Evolutionary conservation across 345 rosid species (phyloP), one percentile per base, ranked within the genome.

Genomic region (Pistacia vera): DNA sequence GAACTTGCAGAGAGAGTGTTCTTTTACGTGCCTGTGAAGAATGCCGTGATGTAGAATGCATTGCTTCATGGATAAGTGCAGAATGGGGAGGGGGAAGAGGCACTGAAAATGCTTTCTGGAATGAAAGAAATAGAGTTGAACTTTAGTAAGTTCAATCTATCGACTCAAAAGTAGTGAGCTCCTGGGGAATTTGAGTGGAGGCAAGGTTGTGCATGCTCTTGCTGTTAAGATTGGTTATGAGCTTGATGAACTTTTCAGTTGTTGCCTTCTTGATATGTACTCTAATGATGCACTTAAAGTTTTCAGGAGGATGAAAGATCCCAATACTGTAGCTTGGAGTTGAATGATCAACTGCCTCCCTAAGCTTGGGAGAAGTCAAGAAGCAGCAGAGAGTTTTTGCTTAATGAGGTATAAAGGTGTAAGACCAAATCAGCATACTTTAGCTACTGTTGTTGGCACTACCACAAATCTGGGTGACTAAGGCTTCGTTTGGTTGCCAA

Each of bases 221-320:
- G 80, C 78, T 9, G 79, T 83, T 56, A 86, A 74, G 60, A 75
- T 74, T 60, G 87, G 86, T 52, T 71, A 66, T 59, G 86, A 77
- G 65, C 59, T 77, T 73, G 87, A 83, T 82, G 79, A 81, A 67
- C 70, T 81, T 79, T 66, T 83, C 12, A 75, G 86, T 68, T 88
- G 87, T 56, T 58, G 72, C 54, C 85, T 88, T 73, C 73, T 85
- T 83, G 83, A 83, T 77, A 79, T 85, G 83, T 86, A 86, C 73
- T 86, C 87, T 13, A 68, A 66, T 58, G 85, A 85, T 59, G 88
- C 88, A 25, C 56, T 83, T 13, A 80, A 80, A 75, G 88, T 81
- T 20, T 85, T 88, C 55, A 58, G 14, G 17, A 73, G 48, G 72
- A 77, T 86, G 54, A 64, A 79, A 46, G 49, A 79, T 77, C 92